These are phyloP conservation scores for Geranomyces variabilis DNA, from an alignment of 192 early-diverging fungal species.

Conservation along the genomic window DNA sequence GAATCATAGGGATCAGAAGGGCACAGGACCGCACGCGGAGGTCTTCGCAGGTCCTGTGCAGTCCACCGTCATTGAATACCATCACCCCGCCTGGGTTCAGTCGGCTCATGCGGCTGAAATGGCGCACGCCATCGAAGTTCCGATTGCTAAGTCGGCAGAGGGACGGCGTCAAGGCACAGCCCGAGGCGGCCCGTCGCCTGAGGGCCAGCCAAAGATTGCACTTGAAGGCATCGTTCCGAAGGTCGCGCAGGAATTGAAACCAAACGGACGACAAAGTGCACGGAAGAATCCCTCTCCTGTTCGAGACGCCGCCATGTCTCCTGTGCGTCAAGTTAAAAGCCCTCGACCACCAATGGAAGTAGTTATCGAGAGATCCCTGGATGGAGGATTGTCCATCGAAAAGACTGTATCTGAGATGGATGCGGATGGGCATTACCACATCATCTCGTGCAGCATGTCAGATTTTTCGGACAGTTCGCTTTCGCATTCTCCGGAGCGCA, in stretches of 20 bases:
- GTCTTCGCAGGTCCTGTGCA: no score
- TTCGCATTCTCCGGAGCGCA: neutral
- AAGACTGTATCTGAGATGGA: slow-evolving; percentile 21
- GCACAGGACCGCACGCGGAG: no score
- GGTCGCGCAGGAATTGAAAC: neutral
- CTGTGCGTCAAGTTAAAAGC: neutral
- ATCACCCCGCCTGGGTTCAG: no score
- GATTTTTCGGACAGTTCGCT: slow-evolving; percentile 4
- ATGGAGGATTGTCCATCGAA: slow-evolving; percentile 11
- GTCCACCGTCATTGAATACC: no score
- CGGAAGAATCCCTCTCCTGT: neutral
- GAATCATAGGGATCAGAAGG: no score
- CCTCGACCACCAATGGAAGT: slow-evolving; percentile 23
- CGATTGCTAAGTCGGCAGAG: neutral
- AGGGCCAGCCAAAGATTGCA: neutral
- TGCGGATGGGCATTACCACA: slow-evolving; percentile 6
- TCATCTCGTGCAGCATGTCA: slow-evolving; percentile 16
- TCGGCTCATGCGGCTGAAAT: neutral
- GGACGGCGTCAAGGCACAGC: neutral
- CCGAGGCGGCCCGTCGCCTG: neutral
- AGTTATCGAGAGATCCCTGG: slow-evolving; percentile 25
- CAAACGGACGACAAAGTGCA: neutral
- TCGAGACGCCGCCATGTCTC: neutral
- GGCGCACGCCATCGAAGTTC: neutral
- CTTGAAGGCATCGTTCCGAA: neutral